A percentile compares a stretch with the other conserved stretches of the same genome.
phyloP scores from a whole-genome alignment of 805 yeast genomes.

The Candida qinlingensis region DNA sequence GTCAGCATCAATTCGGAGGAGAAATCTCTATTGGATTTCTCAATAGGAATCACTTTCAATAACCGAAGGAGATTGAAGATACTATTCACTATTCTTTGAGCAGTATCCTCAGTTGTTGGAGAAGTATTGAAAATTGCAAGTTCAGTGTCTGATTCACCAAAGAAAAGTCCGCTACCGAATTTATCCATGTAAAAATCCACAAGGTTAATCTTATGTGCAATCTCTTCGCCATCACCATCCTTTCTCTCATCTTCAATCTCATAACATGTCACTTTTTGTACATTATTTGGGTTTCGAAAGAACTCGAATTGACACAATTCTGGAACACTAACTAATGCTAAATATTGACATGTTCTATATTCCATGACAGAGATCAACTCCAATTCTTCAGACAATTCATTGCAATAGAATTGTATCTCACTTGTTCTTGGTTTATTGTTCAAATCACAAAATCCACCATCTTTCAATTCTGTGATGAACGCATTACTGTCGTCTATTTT shows the following conservation, averaged over 20 bases:
- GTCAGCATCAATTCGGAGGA: not conserved
- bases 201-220: not conserved
- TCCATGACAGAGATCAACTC: constrained; percentile 12
- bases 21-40: not conserved
- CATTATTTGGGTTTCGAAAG: constrained; percentile 5
- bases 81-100: not conserved
- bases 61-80: not conserved
- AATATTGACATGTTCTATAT: constrained; percentile 20
- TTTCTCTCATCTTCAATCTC: no score
- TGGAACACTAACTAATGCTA: constrained; percentile 19
- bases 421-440: constrained; percentile 19
- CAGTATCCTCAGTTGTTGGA: not conserved
- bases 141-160: not conserved
- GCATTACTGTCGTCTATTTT: constrained; percentile 1
- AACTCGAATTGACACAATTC: constrained; percentile 18
- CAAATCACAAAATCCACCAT: constrained; percentile 24
- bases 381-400: constrained; percentile 4
- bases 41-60: not conserved
- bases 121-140: not conserved
- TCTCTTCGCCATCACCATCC: not conserved
- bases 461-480: constrained; percentile 2
- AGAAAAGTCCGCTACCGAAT: constrained; percentile 3
- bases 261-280: not conserved
- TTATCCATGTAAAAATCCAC: not conserved
- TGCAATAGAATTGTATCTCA: constrained; percentile 22